A percentile compares a stretch with the other conserved stretches of the same genome.
Conservation (phyloP, 306 rosid genomes). For the Bauhinia variegata region DNA sequence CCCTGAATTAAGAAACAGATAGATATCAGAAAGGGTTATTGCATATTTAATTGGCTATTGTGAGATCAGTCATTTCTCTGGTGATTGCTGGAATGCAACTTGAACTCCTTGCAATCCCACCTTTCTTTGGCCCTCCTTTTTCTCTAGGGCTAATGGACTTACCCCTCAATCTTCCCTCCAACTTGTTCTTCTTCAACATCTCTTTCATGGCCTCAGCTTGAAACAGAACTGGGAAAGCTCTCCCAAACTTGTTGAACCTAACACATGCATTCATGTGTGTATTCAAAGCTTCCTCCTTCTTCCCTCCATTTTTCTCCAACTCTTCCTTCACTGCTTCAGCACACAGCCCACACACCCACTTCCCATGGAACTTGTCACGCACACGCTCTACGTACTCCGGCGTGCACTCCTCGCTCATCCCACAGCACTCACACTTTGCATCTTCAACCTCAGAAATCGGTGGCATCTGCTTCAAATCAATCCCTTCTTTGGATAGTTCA, state of each 20-base stretch:
- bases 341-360: slow-evolving; percentile 85
- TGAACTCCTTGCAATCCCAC: slow-evolving; percentile 74
- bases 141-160: slow-evolving; percentile 86
- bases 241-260: slow-evolving; percentile 74
- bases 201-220: slow-evolving; percentile 95
- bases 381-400: slow-evolving; percentile 73
- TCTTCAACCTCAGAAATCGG: slow-evolving; percentile 76
- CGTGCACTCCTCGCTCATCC: slow-evolving; percentile 95
- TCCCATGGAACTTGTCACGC: slow-evolving; percentile 67
- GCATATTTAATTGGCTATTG: slow-evolving; percentile 38
- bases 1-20: neutral
- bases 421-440: slow-evolving; percentile 93
- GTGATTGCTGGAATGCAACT: slow-evolving; percentile 91
- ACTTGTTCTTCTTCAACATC: slow-evolving; percentile 74
- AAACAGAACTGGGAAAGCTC: slow-evolving; percentile 85
- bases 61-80: slow-evolving; percentile 62
- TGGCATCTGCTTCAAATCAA: slow-evolving; percentile 50
- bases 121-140: slow-evolving; percentile 55
- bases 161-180: slow-evolving; percentile 65
- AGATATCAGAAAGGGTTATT: too few relatives aligned
- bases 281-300: slow-evolving; percentile 66
- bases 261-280: slow-evolving; percentile 81
- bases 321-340: slow-evolving; percentile 92
- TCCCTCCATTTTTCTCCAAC: slow-evolving; percentile 79
- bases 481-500: slow-evolving; percentile 58